Conservation (phyloP, 2,329 filamentous ascomycete genomes). For the Ampelomyces quisqualis region DNA sequence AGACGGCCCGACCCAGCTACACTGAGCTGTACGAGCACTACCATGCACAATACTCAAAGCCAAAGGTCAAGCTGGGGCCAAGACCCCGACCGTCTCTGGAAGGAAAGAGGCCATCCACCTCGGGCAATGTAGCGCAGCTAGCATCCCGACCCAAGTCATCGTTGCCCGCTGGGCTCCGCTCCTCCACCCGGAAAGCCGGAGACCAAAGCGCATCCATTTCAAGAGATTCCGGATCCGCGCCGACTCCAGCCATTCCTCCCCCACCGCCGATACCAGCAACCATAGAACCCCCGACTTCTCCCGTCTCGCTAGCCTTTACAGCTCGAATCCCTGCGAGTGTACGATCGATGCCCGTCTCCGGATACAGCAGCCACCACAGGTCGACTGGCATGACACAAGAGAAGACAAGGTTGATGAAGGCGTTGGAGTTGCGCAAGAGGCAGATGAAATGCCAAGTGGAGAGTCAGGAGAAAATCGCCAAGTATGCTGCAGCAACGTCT, state of each 20-base stretch:
- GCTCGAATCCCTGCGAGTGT: constrained; percentile 44
- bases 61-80: constrained; percentile 86
- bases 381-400: constrained; percentile 73
- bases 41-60: constrained; percentile 61
- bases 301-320: constrained; percentile 43
- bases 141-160: constrained; percentile 71
- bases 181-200: constrained; percentile 31
- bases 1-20: constrained; percentile 43
- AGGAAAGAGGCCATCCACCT: constrained; percentile 61
- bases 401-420: constrained; percentile 90
- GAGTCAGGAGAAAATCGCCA: constrained; percentile 27
- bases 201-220: constrained; percentile 42
- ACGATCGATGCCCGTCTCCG: constrained; percentile 49
- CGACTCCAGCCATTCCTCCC: constrained; percentile 35
- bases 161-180: constrained; percentile 77
- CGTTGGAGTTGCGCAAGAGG: constrained; percentile 83
- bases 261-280: constrained; percentile 38
- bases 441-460: constrained; percentile 57
- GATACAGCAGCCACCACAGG: constrained; percentile 38
- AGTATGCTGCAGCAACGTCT: constrained; percentile 14
- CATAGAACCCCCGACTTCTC: constrained; percentile 38
- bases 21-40: constrained; percentile 50
- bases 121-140: constrained; percentile 47
- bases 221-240: constrained; percentile 31
- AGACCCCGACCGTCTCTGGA: constrained; percentile 79